Evolutionary conservation across 441 rosid species (phyloP).

Genomic region (Populus hybrid): DNA sequence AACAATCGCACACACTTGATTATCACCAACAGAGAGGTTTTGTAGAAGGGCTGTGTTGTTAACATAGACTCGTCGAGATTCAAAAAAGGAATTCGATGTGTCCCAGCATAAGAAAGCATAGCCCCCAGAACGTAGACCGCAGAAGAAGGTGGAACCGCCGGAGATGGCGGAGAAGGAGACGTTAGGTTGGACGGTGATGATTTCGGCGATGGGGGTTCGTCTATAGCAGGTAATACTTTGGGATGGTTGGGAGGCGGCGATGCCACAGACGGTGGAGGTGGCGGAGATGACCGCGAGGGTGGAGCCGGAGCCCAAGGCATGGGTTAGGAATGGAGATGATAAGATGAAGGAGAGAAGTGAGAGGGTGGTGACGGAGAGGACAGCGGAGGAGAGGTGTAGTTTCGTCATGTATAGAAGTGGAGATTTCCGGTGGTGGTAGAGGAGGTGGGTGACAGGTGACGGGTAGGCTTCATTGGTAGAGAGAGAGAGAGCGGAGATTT

Average conservation of each 20-base stretch:
- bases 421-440: conserved; percentile 10
- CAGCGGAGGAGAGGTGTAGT: conserved; percentile 2
- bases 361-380: conserved; percentile 18
- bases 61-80: conserved; percentile 49
- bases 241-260: conserved; percentile 43
- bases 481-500: conserved; percentile 7
- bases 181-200: conserved; percentile 41
- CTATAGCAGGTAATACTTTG: conserved; percentile 56
- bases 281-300: conserved; percentile 62
- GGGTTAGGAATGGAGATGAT: conserved; percentile 10
- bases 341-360: conserved; percentile 18
- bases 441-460: background rate
- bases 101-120: conserved; percentile 74
- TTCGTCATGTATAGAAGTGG: conserved; percentile 43
- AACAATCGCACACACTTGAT: conserved; percentile 59
- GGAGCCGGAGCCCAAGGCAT: conserved; percentile 71
- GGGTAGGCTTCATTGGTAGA: conserved; percentile 22
- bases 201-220: conserved; percentile 16
- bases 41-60: conserved; percentile 37
- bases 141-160: conserved; percentile 59
- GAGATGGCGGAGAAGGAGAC: conserved; percentile 63
- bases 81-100: conserved; percentile 18
- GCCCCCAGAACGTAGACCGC: conserved; percentile 80
- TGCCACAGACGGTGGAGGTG: conserved; percentile 65
- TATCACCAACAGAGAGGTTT: conserved; percentile 57